Evolutionary conservation across 306 rosid species (phyloP), one percentile per base, ranked within the genome.

Genomic region (Cicer chorassanicum): DNA sequence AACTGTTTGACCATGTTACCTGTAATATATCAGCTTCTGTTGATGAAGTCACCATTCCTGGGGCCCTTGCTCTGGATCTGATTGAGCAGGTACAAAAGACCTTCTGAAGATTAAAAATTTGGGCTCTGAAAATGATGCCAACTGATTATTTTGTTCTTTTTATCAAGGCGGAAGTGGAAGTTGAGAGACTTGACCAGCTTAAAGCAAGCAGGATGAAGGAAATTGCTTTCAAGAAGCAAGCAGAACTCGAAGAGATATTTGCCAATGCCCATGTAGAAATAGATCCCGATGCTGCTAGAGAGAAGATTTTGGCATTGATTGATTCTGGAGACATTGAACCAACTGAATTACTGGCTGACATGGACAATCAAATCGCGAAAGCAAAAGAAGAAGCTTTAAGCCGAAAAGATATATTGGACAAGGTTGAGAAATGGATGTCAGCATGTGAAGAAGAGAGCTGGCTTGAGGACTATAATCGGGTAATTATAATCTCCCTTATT

Each of bases 371-470:
- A 80, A 95, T 95, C 72, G 87, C 90, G 2, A 89, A 89, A 74
- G 99, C 98, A 0, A 90, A 81, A 84, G 99, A 95, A 64, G 99
- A 95, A 86, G 81, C 96, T 78, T 84, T 95, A 34, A 95, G 99
- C 88, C 85, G 99, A 72, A 95, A 84, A 83, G 99, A 95, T n/a
- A 95, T 95, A 84, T 79, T 95, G 85, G 99, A 95, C 81, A 95
- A 95, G 87, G 99, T 95, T 50, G 99, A 95, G 82, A 95, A 95
- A 76, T 95, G 99, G 99, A 95, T 95, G 99, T 89, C 97, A 70
- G 99, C 99, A 43, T 92, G 99, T 73, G 99, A 95, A 85, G 99
- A 95, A 84, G 99, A 95, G 87, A 92, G 99, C 78, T 95, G 99
- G 99, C 97, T 95, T 64, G 99, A 95, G 74, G 99, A 95, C 91